Conservation (phyloP, 441 rosid species). For the Gossypium trilobum region DNA sequence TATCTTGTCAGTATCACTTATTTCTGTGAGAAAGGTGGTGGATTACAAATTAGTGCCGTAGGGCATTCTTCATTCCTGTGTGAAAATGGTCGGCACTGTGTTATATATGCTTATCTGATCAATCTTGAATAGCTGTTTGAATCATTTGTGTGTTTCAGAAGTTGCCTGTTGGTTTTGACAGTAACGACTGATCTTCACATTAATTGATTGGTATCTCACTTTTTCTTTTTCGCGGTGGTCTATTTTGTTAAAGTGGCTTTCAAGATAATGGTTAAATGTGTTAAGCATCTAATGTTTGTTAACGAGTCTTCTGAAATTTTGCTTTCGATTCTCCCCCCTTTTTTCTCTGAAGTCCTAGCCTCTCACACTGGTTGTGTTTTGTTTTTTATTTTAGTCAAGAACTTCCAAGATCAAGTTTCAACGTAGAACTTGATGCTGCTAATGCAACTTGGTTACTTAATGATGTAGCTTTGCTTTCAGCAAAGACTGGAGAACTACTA, state of each 20-base stretch:
- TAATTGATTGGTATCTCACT: background rate
- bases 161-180: background rate
- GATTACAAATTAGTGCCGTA: constrained; percentile 1
- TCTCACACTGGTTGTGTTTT: background rate
- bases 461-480: constrained; percentile 79
- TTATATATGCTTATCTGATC: constrained; percentile 1
- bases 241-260: background rate
- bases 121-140: background rate
- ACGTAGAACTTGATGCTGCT: constrained; percentile 94
- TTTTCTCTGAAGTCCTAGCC: too few relatives aligned
- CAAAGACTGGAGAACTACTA: constrained; percentile 84
- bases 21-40: background rate
- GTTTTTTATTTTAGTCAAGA: constrained; percentile 63
- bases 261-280: background rate
- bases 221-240: background rate
- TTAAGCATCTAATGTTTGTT: background rate
- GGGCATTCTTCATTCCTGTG: background rate
- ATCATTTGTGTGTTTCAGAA: background rate
- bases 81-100: background rate
- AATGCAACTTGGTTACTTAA: constrained; percentile 73
- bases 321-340: background rate
- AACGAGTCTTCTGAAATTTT: background rate
- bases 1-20: background rate
- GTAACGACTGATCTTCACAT: background rate
- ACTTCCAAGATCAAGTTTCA: constrained; percentile 78